phyloP scores from a whole-genome alignment of 2,329 filamentous ascomycete genomes.

The Bipolaris victoriae region DNA sequence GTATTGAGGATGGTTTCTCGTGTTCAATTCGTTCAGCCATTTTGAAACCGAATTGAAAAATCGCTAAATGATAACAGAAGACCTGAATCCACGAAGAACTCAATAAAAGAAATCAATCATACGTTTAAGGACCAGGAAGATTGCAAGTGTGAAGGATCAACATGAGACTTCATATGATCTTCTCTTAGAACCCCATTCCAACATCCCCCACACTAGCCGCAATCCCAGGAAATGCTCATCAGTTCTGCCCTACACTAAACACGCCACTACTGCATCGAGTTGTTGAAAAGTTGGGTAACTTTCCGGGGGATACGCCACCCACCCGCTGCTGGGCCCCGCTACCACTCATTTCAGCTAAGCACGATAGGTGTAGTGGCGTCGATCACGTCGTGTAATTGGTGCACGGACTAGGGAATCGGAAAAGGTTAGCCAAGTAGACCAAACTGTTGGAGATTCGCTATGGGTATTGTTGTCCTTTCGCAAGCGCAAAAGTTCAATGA shows the following conservation, averaged over 20 bases:
- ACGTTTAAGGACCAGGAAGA: background rate
- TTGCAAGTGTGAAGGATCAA: background rate
- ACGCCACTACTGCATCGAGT: background rate
- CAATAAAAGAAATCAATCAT: background rate
- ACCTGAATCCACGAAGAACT: no score
- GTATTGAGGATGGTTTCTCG: slow-evolving; percentile 21
- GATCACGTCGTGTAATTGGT: slow-evolving; percentile 17
- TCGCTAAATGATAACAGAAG: background rate
- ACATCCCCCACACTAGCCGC: background rate
- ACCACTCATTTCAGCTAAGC: slow-evolving; percentile 14
- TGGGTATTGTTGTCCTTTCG: slow-evolving; percentile 15
- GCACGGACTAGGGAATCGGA: slow-evolving; percentile 19
- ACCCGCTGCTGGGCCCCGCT: slow-evolving; percentile 2
- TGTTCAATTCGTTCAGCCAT: slow-evolving; percentile 11
- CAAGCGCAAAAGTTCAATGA: background rate
- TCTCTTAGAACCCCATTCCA: slow-evolving; percentile 3
- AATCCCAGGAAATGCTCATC: slow-evolving; percentile 4
- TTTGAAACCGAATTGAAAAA: background rate
- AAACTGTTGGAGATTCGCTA: background rate
- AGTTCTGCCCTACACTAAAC: slow-evolving; percentile 7
- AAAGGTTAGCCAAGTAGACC: slow-evolving; percentile 25
- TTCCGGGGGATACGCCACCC: slow-evolving; percentile 2
- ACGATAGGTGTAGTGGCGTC: slow-evolving; percentile 12
- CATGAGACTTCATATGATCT: slow-evolving; percentile 9
- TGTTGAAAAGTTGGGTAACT: background rate